A percentile compares a stretch with the other conserved stretches of the same genome.
Evolutionary conservation across 805 yeast genomes (phyloP).

Genomic region (Kuraishia borneana): DNA sequence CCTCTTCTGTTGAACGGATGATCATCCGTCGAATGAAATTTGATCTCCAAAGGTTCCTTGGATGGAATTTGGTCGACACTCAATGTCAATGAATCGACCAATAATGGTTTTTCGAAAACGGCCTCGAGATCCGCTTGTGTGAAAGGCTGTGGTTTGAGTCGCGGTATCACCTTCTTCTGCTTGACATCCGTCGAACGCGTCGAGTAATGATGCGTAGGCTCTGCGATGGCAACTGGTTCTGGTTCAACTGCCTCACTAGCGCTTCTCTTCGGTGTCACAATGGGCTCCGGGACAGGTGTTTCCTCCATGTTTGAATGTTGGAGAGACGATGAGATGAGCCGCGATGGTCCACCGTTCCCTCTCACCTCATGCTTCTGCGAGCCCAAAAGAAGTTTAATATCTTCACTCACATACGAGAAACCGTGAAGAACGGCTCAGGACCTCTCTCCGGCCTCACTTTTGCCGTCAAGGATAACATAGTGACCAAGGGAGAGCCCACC

Average conservation of each 20-base stretch:
- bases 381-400: slow-evolving; percentile 15
- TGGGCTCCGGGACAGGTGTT: too few relatives aligned
- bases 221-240: slow-evolving; percentile 1
- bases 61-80: background rate
- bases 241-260: slow-evolving; percentile 2
- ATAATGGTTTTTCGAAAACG: slow-evolving; percentile 1
- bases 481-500: slow-evolving; percentile 53
- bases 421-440: slow-evolving; percentile 1
- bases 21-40: slow-evolving; percentile 50
- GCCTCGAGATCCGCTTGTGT: slow-evolving; percentile 16
- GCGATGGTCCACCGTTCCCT: too few relatives aligned
- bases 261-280: too few relatives aligned
- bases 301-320: too few relatives aligned
- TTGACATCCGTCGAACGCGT: slow-evolving; percentile 5
- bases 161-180: slow-evolving; percentile 11
- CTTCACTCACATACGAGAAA: background rate
- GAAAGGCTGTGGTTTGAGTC: slow-evolving; percentile 23
- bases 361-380: background rate
- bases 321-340: too few relatives aligned
- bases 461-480: slow-evolving; percentile 75
- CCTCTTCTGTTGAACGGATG: slow-evolving; percentile 73
- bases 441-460: slow-evolving; percentile 20
- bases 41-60: background rate
- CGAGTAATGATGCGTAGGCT: slow-evolving; percentile 4
- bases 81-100: background rate